Base-by-base conservation (phyloP, 371 early-diverging fungal species). In the Blakeslea trispora region DNA sequence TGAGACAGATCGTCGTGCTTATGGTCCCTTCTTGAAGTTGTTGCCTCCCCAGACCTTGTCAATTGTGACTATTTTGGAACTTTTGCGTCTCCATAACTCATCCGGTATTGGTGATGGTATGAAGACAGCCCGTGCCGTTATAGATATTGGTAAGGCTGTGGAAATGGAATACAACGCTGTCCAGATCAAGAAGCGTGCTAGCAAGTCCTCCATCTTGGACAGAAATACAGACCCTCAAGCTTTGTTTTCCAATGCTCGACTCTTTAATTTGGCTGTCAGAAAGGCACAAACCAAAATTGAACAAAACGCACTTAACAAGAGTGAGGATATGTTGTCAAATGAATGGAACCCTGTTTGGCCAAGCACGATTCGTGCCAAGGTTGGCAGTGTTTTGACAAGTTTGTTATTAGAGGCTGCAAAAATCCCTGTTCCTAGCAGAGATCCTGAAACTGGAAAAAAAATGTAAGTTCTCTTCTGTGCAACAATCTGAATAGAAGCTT, bases 141-240 rank as follows among this genome's bases (percentile, higher is more conserved):
- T 79, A 24, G 69, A 71, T 42, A 84, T 97, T 17, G 96, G 93
- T 35, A 85, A 79, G 45, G 83, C 90, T 0, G 76, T 96, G 14
- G 95, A 96, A 61, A 77, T 77, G 61, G 97, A 97, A 66, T 87
- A 92, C 65, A 85, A 91, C 64, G 82, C 92, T 9, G 83, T 87
- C 52, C 85, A 88, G 50, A 75, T 94, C 66, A 83, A 87, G 35
- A 80, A 82, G 55, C 43, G 48, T 9, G 35, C 62, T 9, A 57
- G 55, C 23, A 63, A 61, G 15, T 28, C 49, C 15, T 17, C 43
- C 47, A 31, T 37, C 6, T 42, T 48, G 5, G 32, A 52, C 41
- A n/a, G 44, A 64, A 21, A 61, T 67, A 4, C 59, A 65, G 82
- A 79, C 34, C 65, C 87, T 13, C 84, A 89, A 35, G 57, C 80